phyloP scores from a whole-genome alignment of 495 filamentous ascomycete species.

The Hypoxylon perforatum region DNA sequence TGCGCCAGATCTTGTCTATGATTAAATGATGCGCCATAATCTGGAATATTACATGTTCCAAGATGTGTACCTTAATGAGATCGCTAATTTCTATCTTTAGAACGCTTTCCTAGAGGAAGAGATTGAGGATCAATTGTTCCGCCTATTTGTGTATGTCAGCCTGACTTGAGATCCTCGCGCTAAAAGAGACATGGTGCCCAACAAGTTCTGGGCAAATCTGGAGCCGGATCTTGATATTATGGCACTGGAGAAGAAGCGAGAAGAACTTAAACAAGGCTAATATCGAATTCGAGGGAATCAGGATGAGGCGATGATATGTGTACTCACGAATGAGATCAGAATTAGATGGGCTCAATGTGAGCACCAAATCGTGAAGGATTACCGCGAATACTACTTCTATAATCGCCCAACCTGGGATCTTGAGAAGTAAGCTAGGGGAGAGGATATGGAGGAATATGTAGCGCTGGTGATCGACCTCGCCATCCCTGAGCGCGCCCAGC shows the following conservation, averaged over 20 bases:
- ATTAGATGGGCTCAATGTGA: slow-evolving; percentile 24
- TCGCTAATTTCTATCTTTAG: slow-evolving; percentile 29
- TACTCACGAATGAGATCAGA: slow-evolving; percentile 22
- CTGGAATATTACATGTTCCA: slow-evolving; percentile 35
- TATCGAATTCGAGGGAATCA: slow-evolving; percentile 23
- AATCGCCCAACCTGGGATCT: slow-evolving; percentile 46
- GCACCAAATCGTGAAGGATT: slow-evolving; percentile 23
- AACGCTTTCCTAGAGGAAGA: slow-evolving; percentile 32
- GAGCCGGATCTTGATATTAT: slow-evolving; percentile 36
- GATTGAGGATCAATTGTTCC: slow-evolving; percentile 21
- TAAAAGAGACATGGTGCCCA: slow-evolving; percentile 28
- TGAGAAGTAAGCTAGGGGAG: slow-evolving; percentile 36
- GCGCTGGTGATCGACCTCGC: slow-evolving; percentile 29
- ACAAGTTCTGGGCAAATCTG: slow-evolving; percentile 26
- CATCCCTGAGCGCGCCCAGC: slow-evolving; percentile 33
- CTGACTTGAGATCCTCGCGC: slow-evolving; percentile 44
- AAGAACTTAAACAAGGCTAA: slow-evolving; percentile 35
- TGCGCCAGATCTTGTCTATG: too few relatives aligned
- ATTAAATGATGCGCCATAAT: slow-evolving; percentile 42
- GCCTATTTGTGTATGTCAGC: slow-evolving; percentile 37
- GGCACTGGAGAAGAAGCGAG: slow-evolving; percentile 34
- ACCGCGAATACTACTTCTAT: slow-evolving; percentile 42
- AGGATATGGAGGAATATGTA: slow-evolving; percentile 35
- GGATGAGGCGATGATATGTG: slow-evolving; percentile 21
- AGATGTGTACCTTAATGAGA: slow-evolving; percentile 32